These are phyloP conservation scores for Penicillium chermesinum DNA, from an alignment of 495 filamentous ascomycete species.

Conservation along the genomic window DNA sequence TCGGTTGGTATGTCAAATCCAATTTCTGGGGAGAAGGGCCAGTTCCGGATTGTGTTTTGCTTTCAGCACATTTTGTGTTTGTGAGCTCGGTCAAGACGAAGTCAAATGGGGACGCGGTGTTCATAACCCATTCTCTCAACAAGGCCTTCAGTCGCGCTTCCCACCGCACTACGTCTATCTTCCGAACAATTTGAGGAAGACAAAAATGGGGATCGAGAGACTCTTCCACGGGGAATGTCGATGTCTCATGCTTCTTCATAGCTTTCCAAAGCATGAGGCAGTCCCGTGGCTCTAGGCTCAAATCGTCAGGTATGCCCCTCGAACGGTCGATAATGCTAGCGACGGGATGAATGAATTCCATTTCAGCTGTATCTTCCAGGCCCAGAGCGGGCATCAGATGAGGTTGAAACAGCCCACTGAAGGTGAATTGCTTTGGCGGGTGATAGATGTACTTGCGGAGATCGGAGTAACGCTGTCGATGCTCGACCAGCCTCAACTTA, in stretches of 20 bases:
- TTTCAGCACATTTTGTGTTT: too few relatives aligned
- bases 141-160: constrained; percentile 54
- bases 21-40: too few relatives aligned
- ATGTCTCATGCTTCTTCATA: constrained; percentile 51
- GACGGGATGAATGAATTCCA: constrained; percentile 65
- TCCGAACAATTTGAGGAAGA: constrained; percentile 42
- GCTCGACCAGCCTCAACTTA: constrained; percentile 59
- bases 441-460: constrained; percentile 63
- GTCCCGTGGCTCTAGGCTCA: constrained; percentile 65
- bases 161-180: constrained; percentile 62
- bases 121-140: constrained; percentile 55
- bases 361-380: constrained; percentile 46
- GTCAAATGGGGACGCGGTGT: constrained; percentile 57
- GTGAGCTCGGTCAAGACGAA: constrained; percentile 44
- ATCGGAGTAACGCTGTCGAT: constrained; percentile 65
- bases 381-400: constrained; percentile 37
- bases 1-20: too few relatives aligned
- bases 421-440: constrained; percentile 47
- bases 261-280: constrained; percentile 58
- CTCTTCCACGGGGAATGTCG: constrained; percentile 37
- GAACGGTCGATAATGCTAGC: constrained; percentile 54
- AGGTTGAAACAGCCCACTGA: constrained; percentile 48
- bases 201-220: constrained; percentile 46
- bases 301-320: constrained; percentile 57
- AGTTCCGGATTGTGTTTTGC: too few relatives aligned